Base-by-base conservation (phyloP, 208 protist genomes). In the Acanthamoeba royreba region DNA sequence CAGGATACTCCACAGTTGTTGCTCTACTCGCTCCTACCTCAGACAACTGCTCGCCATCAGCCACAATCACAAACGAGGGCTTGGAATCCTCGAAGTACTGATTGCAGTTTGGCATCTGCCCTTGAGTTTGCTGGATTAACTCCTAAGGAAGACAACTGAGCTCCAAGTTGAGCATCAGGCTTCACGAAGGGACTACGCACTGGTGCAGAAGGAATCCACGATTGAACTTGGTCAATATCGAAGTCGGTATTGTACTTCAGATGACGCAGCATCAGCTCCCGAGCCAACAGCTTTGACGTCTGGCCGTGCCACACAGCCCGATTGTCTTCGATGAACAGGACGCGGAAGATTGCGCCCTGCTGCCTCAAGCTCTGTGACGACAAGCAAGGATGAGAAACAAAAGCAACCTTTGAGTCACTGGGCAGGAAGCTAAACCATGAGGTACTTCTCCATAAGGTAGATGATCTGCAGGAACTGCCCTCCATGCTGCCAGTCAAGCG, bases 381-480 rank as follows among this genome's bases (percentile, higher is more conserved):
- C 17, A 87, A 33, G 42, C 19, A 9, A 38, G 52, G 15, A 38
- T 69, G 8, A 87, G 77, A n/a, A 38, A 11, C 8, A 53, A 38
- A 87, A 69, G 31, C 38, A 87, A 46, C n/a, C n/a, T n/a, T n/a
- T 22, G 42, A n/a, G 77, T 28, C 38, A 42, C 25, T 87, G 8
- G 63, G 33, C 11, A 13, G 77, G 42, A 46, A 33, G 77, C 22
- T 42, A 8, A 33, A 86, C 74, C 35, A 55, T 33, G 38, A 86
- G 74, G 19, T 49, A 90, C 49, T 66, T 38, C 33, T 90, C 83
- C 11, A 66, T 49, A 25, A 90, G 77, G 22, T 66, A 90, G 2
- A 49, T 90, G 83, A 90, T 43, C 11, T 90, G 83, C 46, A 90
- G 83, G 83, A 90, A 90, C 83, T 90, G 83, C 5, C 83, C 83